Evolutionary conservation across 768 basidiomycete species (phyloP), one percentile per base, ranked within the genome.

Genomic region (Termitomyces sp.): DNA sequence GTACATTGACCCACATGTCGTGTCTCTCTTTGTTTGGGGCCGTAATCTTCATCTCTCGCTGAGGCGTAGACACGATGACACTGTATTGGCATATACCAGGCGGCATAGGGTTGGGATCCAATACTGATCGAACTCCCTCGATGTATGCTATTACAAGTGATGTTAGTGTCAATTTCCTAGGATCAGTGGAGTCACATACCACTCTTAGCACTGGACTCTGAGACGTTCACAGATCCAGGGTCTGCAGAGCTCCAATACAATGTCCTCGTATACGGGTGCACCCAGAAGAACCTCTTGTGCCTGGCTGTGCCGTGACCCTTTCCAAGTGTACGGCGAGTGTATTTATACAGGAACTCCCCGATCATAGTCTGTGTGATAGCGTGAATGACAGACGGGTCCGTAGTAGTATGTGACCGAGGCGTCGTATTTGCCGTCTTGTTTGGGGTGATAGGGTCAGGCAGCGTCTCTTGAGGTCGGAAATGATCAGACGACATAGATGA

Each of bases 351-450:
- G 73, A 94, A 98, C 76, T 98, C 96, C 47, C 97, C 96, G 61
- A 98, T 98, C 97, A 99, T 99, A 22, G 95, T 97, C 77, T 98
- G 96, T 15, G 97, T 99, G 62, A 98, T 98, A 1, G 95, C 89
- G 67, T 98, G 96, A 60, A 98, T 97, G 64, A 97, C 74, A 2
- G 78, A 73, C 3, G 94, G 95, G 65, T 99, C 96, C 25, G 96
- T 97, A n/a, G n/a, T 18, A 86, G 68, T 71, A 25, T 63, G 68
- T 49, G 70, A 70, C 9, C 74, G 70, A 32, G 76, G 71, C 0
- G 76, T 76, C 33, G 70, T 66, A 62, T 79, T 76, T 1, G 73
- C 75, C 5, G 72, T 70, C 62, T 75, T 79, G 52, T 75, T 71
- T n/a, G 80, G 80, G 18, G 76, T 76, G 35, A 70, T 67, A 43